phyloP scores from a whole-genome alignment of 495 filamentous ascomycete genomes.

The Penicillium atrosanguineum region DNA sequence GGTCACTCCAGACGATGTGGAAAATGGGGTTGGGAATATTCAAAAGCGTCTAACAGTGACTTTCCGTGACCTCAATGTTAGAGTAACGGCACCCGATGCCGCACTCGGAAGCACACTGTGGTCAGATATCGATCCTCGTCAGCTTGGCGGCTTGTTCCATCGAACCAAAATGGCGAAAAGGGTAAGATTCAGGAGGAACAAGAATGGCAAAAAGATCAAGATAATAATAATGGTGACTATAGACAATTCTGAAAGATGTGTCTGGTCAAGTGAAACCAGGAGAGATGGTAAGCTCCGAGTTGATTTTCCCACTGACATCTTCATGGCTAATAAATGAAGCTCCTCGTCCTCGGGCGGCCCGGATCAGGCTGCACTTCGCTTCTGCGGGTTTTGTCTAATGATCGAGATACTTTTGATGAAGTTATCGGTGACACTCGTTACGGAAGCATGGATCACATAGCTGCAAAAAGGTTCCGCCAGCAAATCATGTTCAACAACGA shows the following conservation, averaged over 20 bases:
- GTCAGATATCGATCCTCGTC: slow-evolving; percentile 36
- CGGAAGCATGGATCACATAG: slow-evolving; percentile 36
- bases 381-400: slow-evolving; percentile 37
- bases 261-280: slow-evolving; percentile 38
- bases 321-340: slow-evolving; percentile 15
- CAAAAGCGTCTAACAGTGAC: slow-evolving; percentile 38
- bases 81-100: slow-evolving; percentile 39
- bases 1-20: slow-evolving; percentile 29
- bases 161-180: slow-evolving; percentile 24
- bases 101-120: slow-evolving; percentile 37
- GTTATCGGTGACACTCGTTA: slow-evolving; percentile 31
- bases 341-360: slow-evolving; percentile 44
- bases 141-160: slow-evolving; percentile 20
- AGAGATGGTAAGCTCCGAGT: slow-evolving; percentile 33
- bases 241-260: slow-evolving; percentile 40
- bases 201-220: too few relatives aligned
- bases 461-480: slow-evolving; percentile 31
- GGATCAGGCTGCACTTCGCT: slow-evolving; percentile 46
- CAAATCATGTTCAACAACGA: slow-evolving; percentile 48
- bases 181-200: slow-evolving; percentile 15
- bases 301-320: too few relatives aligned
- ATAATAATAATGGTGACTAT: neutral
- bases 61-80: slow-evolving; percentile 35
- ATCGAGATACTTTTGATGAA: slow-evolving; percentile 36
- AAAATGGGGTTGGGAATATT: slow-evolving; percentile 19